Conservation (phyloP, 78 protist species). For the Cavenderia fasciculata region DNA sequence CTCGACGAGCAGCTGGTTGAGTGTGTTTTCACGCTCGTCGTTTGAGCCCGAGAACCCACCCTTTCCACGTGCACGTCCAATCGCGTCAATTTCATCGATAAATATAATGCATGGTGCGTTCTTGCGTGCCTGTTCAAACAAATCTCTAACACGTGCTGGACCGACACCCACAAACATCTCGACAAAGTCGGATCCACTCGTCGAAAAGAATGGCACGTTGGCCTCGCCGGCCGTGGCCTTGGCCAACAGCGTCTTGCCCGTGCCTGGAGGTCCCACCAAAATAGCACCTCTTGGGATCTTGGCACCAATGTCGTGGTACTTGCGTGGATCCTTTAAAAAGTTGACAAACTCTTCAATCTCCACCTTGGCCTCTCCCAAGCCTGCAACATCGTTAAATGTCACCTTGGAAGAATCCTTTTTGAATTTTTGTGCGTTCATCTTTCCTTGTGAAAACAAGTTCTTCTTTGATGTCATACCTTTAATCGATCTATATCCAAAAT, state of each 20-base stretch:
- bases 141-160: constrained; percentile 90
- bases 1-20: constrained; percentile 98
- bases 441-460: constrained; percentile 18
- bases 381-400: constrained; percentile 92
- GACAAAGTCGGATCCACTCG: constrained; percentile 97
- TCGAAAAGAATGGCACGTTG: constrained; percentile 95
- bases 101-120: constrained; percentile 92
- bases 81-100: constrained; percentile 96
- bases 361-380: constrained; percentile 93
- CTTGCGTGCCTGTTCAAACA: constrained; percentile 92
- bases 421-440: constrained; percentile 48
- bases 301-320: constrained; percentile 93
- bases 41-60: constrained; percentile 76
- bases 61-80: constrained; percentile 84
- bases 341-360: constrained; percentile 96
- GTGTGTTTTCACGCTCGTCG: constrained; percentile 98
- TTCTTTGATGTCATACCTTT: constrained; percentile 4
- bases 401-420: constrained; percentile 26
- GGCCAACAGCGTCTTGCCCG: constrained; percentile 97
- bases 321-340: constrained; percentile 94
- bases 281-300: constrained; percentile 95
- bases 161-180: constrained; percentile 99
- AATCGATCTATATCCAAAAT: constrained; percentile 8
- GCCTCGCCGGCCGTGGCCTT: constrained; percentile 98
- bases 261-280: constrained; percentile 98